Base-by-base conservation (phyloP, 371 early-diverging fungal genomes). In the Basidiobolus heterosporus region DNA sequence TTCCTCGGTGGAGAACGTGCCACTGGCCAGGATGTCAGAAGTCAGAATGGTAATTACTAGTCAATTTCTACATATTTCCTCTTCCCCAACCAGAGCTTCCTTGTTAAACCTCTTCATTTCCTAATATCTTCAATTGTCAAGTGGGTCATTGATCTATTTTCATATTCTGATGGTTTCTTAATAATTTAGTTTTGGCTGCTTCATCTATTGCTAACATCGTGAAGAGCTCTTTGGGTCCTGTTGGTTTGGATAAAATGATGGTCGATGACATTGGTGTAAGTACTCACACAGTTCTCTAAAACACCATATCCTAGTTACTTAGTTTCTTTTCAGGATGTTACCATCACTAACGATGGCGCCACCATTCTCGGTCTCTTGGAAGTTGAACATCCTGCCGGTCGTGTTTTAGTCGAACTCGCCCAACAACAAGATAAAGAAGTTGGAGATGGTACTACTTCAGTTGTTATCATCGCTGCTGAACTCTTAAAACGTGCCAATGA, bases 371-470 rank as follows among this genome's bases (percentile, higher is more conserved):
- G 84, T 49, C 81, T 94, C 45, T 75, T 99, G 47, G 92, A 98
- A 56, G 90, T 98, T 4, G 95, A 93, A 58, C 98, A 99, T 65
- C 98, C 99, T 15, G 95, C 98, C 6, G 98, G 91, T 36, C 83
- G 82, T 56, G 90, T 98, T n/a, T 70, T 99, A 13, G 97, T 98
- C 17, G 99, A 98, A 67, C 77, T 98, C 23, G 98, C 99, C 44
- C 90, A 91, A 48, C 91, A 96, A 57, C 99, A 99, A 73, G 99
- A 99, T 66, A 89, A 88, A 55, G 98, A 99, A 70, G 99, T 99
- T 4, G 99, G 99, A n/a, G 99, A 99, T 61, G 99, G 99, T 36
- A 99, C 99, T 18, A 99, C 99, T 0, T 88, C 93, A 35, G 99
- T 99, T 15, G 99, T 99, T 37, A 80, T 99, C 44, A 84, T 99